These are phyloP conservation scores for Xylariaceae sp. DNA, from an alignment of 2,329 filamentous ascomycete species.

Conservation along the genomic window DNA sequence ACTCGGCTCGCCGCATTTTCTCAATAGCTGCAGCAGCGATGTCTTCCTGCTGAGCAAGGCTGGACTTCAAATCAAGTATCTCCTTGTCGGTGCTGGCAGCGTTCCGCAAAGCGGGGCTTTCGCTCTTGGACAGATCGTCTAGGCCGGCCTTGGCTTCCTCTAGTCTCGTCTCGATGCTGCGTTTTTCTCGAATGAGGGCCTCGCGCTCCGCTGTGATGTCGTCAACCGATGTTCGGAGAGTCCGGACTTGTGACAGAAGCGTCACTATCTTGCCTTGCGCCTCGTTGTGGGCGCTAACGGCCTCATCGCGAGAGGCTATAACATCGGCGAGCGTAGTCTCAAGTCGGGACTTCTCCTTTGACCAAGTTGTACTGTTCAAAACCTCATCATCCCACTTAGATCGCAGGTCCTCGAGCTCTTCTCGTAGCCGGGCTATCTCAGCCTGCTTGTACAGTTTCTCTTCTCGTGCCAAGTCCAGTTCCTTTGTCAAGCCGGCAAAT, in stretches of 20 bases:
- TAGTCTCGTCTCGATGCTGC: slow-evolving; percentile 76
- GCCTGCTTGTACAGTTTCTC: slow-evolving; percentile 80
- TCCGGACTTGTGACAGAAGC: slow-evolving; percentile 83
- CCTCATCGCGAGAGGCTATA: slow-evolving; percentile 87
- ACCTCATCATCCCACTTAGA: slow-evolving; percentile 99
- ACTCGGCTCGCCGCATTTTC: slow-evolving; percentile 94
- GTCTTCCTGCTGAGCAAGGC: slow-evolving; percentile 88
- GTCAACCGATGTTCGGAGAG: slow-evolving; percentile 76
- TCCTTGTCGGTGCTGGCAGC: slow-evolving; percentile 86
- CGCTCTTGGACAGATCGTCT: slow-evolving; percentile 80
- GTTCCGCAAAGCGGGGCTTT: slow-evolving; percentile 82
- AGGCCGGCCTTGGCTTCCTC: slow-evolving; percentile 83
- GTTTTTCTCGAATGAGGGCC: slow-evolving; percentile 80
- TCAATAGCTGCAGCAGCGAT: slow-evolving; percentile 86
- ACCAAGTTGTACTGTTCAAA: slow-evolving; percentile 95
- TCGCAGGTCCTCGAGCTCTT: slow-evolving; percentile 90
- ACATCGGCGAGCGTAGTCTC: slow-evolving; percentile 87
- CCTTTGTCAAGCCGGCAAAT: slow-evolving; percentile 81
- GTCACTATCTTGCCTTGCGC: slow-evolving; percentile 90
- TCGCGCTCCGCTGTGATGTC: slow-evolving; percentile 84
- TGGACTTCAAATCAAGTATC: slow-evolving; percentile 82
- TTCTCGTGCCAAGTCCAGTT: slow-evolving; percentile 89
- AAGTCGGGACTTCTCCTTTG: slow-evolving; percentile 91
- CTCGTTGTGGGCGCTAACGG: slow-evolving; percentile 87
- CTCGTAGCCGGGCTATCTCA: slow-evolving; percentile 83